These are phyloP conservation scores for Magnolia changhungtana DNA, from an alignment of 164 flowering plant genomes.

Conservation along the genomic window DNA sequence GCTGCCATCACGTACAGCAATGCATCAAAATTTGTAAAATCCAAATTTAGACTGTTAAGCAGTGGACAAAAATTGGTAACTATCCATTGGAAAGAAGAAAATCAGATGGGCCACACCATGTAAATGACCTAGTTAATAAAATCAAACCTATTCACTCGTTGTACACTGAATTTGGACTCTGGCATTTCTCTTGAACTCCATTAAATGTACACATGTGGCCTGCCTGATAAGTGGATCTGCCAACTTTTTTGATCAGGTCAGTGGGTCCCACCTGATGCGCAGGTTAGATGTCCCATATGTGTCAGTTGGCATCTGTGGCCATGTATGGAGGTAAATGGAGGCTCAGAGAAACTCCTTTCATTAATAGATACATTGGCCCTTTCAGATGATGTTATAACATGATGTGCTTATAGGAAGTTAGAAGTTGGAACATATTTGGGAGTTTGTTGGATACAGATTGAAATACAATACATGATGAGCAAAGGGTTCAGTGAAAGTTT, in stretches of 20 bases:
- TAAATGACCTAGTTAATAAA: too few species aligned
- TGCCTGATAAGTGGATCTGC: too few species aligned
- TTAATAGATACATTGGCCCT: conserved; percentile 1
- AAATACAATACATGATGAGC: not conserved
- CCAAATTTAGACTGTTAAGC: not conserved
- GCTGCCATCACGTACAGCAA: conserved; percentile 35
- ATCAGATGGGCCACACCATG: not conserved
- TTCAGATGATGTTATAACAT: not conserved
- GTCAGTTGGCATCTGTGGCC: not conserved
- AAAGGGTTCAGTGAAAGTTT: conserved; percentile 1
- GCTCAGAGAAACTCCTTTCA: not conserved
- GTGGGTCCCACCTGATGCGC: not conserved
- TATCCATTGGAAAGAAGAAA: not conserved
- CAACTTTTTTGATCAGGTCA: too few species aligned
- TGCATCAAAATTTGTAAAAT: not conserved
- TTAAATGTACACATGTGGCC: too few species aligned
- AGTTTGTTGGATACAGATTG: not conserved
- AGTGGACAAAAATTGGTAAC: not conserved
- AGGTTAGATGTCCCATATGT: not conserved
- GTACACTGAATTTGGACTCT: too few species aligned
- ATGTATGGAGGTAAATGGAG: not conserved
- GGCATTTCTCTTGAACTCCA: too few species aligned
- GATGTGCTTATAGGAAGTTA: not conserved
- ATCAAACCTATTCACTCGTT: too few species aligned
- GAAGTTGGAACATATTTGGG: not conserved